Evolutionary conservation across 441 rosid species (phyloP), one percentile per base, ranked within the genome.

Genomic region (Bocquillonia castaneifolia): DNA sequence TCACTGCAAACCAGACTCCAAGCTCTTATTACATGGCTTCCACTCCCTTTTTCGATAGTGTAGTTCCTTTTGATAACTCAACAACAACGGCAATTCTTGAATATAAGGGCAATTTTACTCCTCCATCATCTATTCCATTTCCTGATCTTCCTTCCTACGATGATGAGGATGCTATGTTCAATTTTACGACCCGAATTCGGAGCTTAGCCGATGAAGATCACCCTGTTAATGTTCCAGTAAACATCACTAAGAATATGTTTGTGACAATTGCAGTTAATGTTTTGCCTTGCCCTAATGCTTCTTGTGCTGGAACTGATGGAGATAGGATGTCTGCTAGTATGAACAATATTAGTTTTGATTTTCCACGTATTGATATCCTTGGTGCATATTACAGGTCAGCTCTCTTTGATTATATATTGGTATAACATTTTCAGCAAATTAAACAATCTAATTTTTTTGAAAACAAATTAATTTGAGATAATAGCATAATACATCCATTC

Each of bases 61-160:
- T 66, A 0, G 79, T 66, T 1, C 70, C 73, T 1, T 82, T 73
- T 9, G 90, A 88, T 32, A 81, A 82, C 40, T 67, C 75, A 25
- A 88, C 79, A 15, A 78, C 85, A 7, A 85, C 80, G 0, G 90
- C 86, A 0, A 78, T 83, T 10, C 13, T 88, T 15, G 73, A 85
- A 61, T 88, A 85, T 66, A 63, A 56, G 6, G 40, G 40, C 40
- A 56, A 56, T 0, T 56, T 18, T n/a, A 10, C 26, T 48, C 32
- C 12, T 10, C 72, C 86, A 12, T n/a, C 59, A 0, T 3, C 42
- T 2, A 51, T 50, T 2, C 79, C 64, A 26, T 75, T 75, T 29
- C 71, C 69, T 1, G 45, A 29, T 32, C 31, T 78, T 15, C 81
- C 81, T 0, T 54, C 29, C 31, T 54, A 64, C 17, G 55, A 78